Evolutionary conservation across 352 stramenopile genomes (phyloP), one percentile per base, ranked within the genome.

Genomic region (Phytophthora citrophthora): DNA sequence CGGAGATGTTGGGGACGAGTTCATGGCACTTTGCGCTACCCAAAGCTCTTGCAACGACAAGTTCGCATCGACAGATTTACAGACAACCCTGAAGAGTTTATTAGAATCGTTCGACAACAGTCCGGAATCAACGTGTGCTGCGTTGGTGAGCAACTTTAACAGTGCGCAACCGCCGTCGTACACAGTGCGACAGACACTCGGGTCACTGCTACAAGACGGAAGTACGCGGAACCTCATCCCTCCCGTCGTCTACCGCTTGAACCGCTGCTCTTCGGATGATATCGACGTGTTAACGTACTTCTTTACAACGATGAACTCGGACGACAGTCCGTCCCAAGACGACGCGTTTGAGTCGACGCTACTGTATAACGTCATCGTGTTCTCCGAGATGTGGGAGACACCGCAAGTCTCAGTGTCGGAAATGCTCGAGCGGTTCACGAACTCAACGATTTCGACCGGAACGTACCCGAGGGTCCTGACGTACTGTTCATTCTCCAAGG

Each of bases 401-500:
- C 76, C 78, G 1, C 34, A 72, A 44, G 55, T 60, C 15, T 59
- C 36, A 6, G 1, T 40, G 1, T 2, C 36, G 2, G 46, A 52
- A 13, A 59, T 85, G 50, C 9, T 48, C 0, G 18, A 39, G 11
- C 46, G 66, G 0, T 83, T 76, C 43, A 68, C 49, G 5, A 53
- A 66, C 32, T 49, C 58, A 5, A 55, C 15, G 2, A 69, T 79
- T 11, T 58, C 48, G 15, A 68, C 50, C 46, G 66, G 68, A 18
- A 61, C 46, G 3, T 65, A 68, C n/a, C 23, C 12, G 1, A 36
- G 56, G 2, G 46, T 83, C 2, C 47, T 70, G 15, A 45, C 46
- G 9, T 91, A 88, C 53, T 91, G 83, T 43, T 65, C 72, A 15
- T 88, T 81, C 63, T 70, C 69, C 7, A 79, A 83, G 55, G 73